Base-by-base conservation (phyloP, 495 filamentous ascomycete species). In the Aspergillus homomorphus region DNA sequence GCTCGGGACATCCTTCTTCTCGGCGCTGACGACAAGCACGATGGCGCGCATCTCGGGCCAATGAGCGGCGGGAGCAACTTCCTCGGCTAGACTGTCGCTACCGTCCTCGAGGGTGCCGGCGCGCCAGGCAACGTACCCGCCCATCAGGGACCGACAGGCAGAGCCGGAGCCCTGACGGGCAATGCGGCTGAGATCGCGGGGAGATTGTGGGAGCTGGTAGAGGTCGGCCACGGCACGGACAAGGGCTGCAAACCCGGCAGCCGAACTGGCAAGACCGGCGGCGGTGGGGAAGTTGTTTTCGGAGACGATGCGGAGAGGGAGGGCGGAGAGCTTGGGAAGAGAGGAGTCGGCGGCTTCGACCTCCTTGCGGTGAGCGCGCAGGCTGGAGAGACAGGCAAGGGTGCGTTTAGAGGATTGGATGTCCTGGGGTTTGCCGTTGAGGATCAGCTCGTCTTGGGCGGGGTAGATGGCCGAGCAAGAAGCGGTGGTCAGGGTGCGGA, bases 221-320 rank as follows among this genome's bases (percentile, higher is more conserved):
- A 98, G 82, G 69, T 97, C 80, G 15, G 95, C 94, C 61, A 98
- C 90, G 43, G 91, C 91, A 46, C 93, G 85, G 43, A 98, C 92
- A 0, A 98, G 84, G 15, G 94, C 94, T 16, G 94, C 94, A 67
- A 98, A 98, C 38, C 94, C 94, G 4, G 94, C 94, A 15, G 94
- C 94, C 0, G 89, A 94, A 49, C 85, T 89, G 22, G 94, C 94
- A 19, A 98, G 86, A 16, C 94, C 94, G n/a, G 94, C 94, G 26
- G 94, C 94, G 22, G 94, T 98, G 53, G 94, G 94, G 84, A 98
- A 98, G 80, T 98, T 98, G 82, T 98, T 98, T 73, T 90, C 87
- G 58, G 87, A 91, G 54, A 92, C 91, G 59, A 98, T 86, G 45
- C 86, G 86, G 53, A 98, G 83, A 21, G 88, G 86, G 61, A 85